A percentile compares a stretch with the other conserved stretches of the same genome.
Evolutionary conservation across 1,284 basidiomycete genomes (phyloP).

Genomic region (Cerioporus squamosus): DNA sequence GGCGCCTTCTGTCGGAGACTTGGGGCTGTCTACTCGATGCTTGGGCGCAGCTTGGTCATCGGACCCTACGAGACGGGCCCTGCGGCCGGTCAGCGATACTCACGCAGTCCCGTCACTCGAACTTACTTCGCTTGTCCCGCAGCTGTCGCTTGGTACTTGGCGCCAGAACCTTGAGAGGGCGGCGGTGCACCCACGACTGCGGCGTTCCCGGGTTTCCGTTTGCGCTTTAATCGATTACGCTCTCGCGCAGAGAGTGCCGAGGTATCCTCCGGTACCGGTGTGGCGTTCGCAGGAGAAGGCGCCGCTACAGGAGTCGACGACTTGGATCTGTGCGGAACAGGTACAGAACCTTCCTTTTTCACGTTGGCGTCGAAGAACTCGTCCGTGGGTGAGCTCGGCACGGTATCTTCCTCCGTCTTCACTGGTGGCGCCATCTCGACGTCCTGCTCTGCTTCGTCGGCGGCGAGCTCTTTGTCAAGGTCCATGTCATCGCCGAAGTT

Average conservation of each 20-base stretch:
- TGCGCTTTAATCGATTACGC: slow-evolving; percentile 88
- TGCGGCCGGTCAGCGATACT: slow-evolving; percentile 34
- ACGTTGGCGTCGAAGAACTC: slow-evolving; percentile 23
- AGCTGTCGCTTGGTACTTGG: slow-evolving; percentile 62
- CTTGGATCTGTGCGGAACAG: slow-evolving; percentile 32
- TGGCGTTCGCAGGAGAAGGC: slow-evolving; percentile 53
- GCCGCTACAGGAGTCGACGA: slow-evolving; percentile 59
- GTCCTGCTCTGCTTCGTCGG: slow-evolving; percentile 49
- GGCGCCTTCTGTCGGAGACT: slow-evolving; percentile 41
- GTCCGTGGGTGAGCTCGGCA: slow-evolving; percentile 31
- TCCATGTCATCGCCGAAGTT: slow-evolving; percentile 78
- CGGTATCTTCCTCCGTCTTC: slow-evolving; percentile 43
- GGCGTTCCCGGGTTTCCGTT: slow-evolving; percentile 85
- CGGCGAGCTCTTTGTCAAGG: slow-evolving; percentile 78
- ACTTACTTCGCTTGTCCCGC: slow-evolving; percentile 66
- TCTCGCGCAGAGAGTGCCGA: slow-evolving; percentile 80
- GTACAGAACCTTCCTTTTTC: slow-evolving; percentile 35
- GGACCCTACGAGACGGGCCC: slow-evolving; percentile 67
- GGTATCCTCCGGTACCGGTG: slow-evolving; percentile 47
- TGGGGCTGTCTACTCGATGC: slow-evolving; percentile 56
- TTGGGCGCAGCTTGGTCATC: slow-evolving; percentile 50
- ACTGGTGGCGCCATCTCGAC: slow-evolving; percentile 40
- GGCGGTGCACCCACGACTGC: slow-evolving; percentile 77
- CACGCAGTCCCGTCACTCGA: background rate
- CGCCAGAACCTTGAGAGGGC: slow-evolving; percentile 54